Base-by-base conservation (phyloP, 2,329 filamentous ascomycete species). In the Cytospora mali region DNA sequence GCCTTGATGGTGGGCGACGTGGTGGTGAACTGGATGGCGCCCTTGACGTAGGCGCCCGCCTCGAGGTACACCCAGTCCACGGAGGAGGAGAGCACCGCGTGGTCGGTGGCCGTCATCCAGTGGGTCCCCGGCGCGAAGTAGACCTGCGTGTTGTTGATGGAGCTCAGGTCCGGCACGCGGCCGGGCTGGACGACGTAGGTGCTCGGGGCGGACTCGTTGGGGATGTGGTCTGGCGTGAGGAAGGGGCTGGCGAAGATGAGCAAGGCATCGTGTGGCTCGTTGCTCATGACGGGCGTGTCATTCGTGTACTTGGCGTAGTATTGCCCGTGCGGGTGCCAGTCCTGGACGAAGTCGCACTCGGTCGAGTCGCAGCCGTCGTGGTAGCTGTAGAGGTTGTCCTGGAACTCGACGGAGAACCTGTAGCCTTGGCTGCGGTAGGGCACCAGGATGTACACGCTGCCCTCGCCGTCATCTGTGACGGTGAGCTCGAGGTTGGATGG, bases 31-130 rank as follows among this genome's bases (percentile, higher is more conserved):
- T 76, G 59, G 29, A 77, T 66, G 1, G 75, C 75, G 1, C 74
- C 75, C 63, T 77, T 77, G 61, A 76, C 71, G 58, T 75, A 76
- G 13, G 75, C 72, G 0, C 75, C 75, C 31, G 66, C 69, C 23
- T 68, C 71, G 9, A 73, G 55, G 51, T 73, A 70, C 2, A 72
- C 69, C 67, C 72, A 76, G 25, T 66, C 46, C 14, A 62, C 60
- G 1, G 55, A 62, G 18, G 50, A 25, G 1, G 58, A 58, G 11
- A 64, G 59, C 6, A 64, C 46, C 7, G 55, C 23, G 10, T 64
- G 62, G 28, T 58, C 42, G n/a, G 59, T 58, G 33, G 29, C 50
- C 2, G 62, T 64, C 42, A 73, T 62, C 67, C 69, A 72, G 67
- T 76, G 74, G 16, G 74, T 71, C 3, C 75, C 75, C 25, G 68